phyloP scores from a whole-genome alignment of 805 yeast species.

The Metschnikowia lunata region DNA sequence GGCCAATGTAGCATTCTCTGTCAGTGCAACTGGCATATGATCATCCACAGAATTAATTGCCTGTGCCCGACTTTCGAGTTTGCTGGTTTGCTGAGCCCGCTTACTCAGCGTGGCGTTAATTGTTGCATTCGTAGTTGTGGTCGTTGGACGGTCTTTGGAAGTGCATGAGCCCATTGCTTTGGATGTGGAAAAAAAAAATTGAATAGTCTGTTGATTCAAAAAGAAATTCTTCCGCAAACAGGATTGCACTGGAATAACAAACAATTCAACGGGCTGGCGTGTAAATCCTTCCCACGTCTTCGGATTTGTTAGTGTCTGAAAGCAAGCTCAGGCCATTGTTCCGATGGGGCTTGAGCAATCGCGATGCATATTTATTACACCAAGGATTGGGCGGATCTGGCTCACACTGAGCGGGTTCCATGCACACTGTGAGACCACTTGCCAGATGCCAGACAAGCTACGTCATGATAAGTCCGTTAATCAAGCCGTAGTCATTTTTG shows the following conservation, averaged over 20 bases:
- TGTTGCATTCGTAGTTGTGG: conserved; percentile 1
- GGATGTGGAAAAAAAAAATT: not conserved
- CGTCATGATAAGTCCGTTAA: too few relatives aligned
- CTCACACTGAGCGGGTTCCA: not conserved
- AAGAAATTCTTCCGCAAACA: not conserved
- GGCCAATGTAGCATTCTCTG: not conserved
- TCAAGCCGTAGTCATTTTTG: too few relatives aligned
- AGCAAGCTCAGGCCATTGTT: not conserved
- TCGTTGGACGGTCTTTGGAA: conserved; percentile 8
- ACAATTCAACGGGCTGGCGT: not conserved
- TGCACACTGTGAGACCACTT: not conserved
- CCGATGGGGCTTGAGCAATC: conserved; percentile 7
- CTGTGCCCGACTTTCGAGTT: conserved; percentile 2
- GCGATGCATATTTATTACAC: conserved; percentile 8
- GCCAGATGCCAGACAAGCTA: not conserved
- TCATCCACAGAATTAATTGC: not conserved
- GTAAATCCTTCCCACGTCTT: not conserved
- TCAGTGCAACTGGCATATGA: not conserved
- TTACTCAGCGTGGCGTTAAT: conserved; percentile 8
- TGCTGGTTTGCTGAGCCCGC: conserved; percentile 16
- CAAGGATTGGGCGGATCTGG: conserved; percentile 8
- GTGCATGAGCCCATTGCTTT: conserved; percentile 14
- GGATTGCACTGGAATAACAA: too few relatives aligned
- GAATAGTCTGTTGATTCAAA: not conserved
- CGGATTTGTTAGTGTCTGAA: not conserved